Conservation (phyloP, 495 filamentous ascomycete species). For the Letharia lupina region DNA sequence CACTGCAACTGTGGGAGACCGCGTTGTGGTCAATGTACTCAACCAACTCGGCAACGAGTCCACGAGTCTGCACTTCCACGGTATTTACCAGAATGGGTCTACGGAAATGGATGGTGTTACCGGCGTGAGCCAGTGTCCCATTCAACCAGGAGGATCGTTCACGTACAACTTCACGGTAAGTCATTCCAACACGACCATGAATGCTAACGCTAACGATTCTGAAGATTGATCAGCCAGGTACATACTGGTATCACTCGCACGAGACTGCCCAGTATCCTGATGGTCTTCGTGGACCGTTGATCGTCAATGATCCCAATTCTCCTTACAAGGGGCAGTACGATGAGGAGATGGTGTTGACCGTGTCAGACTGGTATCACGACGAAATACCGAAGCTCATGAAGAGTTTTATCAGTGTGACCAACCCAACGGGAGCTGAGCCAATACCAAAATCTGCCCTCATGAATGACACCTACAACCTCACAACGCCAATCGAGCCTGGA, state of each 20-base stretch:
- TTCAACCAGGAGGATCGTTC: conserved; percentile 50
- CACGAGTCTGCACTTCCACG: conserved; percentile 69
- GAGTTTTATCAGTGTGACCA: conserved; percentile 45
- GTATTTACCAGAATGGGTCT: conserved; percentile 56
- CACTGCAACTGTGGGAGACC: conserved; percentile 61
- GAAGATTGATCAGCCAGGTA: conserved; percentile 63
- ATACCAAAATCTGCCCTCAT: conserved; percentile 59
- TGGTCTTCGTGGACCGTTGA: conserved; percentile 62
- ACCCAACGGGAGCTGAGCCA: conserved; percentile 51
- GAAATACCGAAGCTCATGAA: conserved; percentile 45
- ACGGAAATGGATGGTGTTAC: conserved; percentile 60
- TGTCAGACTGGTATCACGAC: conserved; percentile 59
- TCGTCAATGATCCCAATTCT: conserved; percentile 59
- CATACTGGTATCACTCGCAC: conserved; percentile 85
- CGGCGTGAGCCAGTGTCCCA: conserved; percentile 55
- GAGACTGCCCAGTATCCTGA: conserved; percentile 67
- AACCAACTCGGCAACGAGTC: conserved; percentile 68
- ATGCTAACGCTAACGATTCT: background rate
- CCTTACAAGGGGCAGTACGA: conserved; percentile 58
- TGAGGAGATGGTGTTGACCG: conserved; percentile 53
- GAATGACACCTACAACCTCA: conserved; percentile 49
- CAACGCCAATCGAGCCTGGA: conserved; percentile 39
- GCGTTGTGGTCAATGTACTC: conserved; percentile 61
- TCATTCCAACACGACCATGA: background rate
- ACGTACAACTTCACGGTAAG: conserved; percentile 68